Evolutionary conservation across 306 rosid genomes (phyloP).

Genomic region (Abrus pulchellus): DNA sequence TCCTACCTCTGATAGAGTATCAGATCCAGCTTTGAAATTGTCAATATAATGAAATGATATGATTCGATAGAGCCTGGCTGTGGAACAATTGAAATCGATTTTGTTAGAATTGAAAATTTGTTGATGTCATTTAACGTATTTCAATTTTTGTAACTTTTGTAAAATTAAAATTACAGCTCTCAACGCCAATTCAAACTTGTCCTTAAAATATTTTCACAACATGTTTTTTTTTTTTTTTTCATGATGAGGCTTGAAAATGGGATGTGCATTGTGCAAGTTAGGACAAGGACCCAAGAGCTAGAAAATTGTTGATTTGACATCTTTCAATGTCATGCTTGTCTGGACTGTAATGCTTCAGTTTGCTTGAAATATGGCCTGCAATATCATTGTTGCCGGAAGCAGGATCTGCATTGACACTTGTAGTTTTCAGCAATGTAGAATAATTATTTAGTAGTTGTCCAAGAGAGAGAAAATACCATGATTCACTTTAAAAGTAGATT

Average conservation of each 20-base stretch:
- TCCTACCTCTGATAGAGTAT: no score
- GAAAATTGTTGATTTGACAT: conserved; percentile 15
- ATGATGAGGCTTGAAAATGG: not conserved
- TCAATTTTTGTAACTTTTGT: no score
- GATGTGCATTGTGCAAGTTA: not conserved
- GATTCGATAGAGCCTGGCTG: no score
- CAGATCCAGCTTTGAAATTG: no score
- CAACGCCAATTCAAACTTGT: no score
- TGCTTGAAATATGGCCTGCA: not conserved
- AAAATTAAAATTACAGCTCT: no score
- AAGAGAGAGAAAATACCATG: not conserved
- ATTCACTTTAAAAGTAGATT: not conserved
- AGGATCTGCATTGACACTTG: not conserved
- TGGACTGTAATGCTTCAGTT: conserved; percentile 1
- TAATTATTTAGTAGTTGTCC: not conserved
- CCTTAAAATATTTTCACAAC: not conserved
- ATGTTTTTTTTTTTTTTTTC: not conserved
- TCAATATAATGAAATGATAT: no score
- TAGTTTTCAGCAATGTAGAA: not conserved
- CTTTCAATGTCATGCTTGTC: conserved; percentile 25
- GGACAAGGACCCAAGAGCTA: not conserved
- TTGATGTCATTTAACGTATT: no score
- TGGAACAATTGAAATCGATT: no score
- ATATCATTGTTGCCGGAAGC: conserved; percentile 23
- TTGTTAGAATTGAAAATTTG: no score